Percentiles rank a stretch among this genome's conserved stretches.
These are phyloP conservation scores for Kwoniella shivajii DNA, from an alignment of 1,284 basidiomycete genomes.

Conservation along the genomic window DNA sequence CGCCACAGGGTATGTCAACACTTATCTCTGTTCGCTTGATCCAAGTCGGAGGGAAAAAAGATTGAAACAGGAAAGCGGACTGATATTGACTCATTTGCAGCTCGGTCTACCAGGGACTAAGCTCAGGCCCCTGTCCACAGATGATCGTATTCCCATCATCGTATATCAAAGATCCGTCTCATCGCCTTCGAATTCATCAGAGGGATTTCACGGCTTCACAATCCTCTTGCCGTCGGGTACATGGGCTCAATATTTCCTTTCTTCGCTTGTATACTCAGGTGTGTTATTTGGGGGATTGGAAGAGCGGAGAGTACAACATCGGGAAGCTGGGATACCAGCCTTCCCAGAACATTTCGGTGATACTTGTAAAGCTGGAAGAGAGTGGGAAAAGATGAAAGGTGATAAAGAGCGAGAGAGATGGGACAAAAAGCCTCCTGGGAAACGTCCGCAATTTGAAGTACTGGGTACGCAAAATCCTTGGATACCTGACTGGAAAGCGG, in stretches of 20 bases:
- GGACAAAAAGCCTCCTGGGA: conserved; percentile 79
- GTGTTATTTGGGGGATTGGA: conserved; percentile 78
- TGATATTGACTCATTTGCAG: conserved; percentile 58
- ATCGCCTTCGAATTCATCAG: conserved; percentile 37
- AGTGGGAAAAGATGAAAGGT: conserved; percentile 58
- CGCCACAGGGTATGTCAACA: conserved; percentile 63
- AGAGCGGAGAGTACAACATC: conserved; percentile 72
- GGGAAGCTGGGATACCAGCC: conserved; percentile 70
- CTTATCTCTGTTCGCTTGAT: background rate
- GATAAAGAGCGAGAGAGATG: conserved; percentile 63
- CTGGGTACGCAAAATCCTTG: conserved; percentile 71
- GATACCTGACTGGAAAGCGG: conserved; percentile 69
- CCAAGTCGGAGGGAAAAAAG: too few species aligned
- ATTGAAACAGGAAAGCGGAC: too few species aligned
- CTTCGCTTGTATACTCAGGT: conserved; percentile 75
- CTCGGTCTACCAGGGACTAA: conserved; percentile 73
- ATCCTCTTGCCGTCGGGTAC: conserved; percentile 73
- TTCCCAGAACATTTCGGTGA: conserved; percentile 82
- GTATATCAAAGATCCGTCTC: conserved; percentile 76
- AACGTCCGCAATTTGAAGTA: conserved; percentile 70
- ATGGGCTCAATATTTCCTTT: conserved; percentile 85
- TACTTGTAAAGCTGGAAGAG: conserved; percentile 59
- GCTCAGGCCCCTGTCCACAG: conserved; percentile 67
- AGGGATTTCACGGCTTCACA: conserved; percentile 75
- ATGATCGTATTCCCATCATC: conserved; percentile 77